Evolutionary conservation across 257 asterid species (phyloP).

Genomic region (Sherardia arvensis): DNA sequence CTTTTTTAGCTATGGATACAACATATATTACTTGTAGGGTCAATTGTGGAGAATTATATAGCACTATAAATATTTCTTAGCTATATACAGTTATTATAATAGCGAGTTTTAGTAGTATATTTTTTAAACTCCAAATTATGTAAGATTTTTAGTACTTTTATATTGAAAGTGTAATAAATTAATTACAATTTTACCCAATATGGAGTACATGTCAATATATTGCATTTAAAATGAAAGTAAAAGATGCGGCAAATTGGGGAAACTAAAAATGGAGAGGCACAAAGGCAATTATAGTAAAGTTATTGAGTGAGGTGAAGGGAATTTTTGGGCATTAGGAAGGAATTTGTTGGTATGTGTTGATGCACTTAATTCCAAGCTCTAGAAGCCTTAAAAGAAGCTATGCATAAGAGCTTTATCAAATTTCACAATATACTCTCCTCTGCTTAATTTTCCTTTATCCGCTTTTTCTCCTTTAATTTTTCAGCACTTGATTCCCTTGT

Average conservation of each 20-base stretch:
- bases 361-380: conserved; percentile 30
- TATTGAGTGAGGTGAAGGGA: conserved; percentile 6
- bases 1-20: too few species aligned
- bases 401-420: conserved; percentile 48
- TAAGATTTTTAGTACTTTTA: too few species aligned
- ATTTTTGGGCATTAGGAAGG: conserved; percentile 25
- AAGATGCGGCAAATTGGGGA: neutral
- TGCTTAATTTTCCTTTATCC: conserved; percentile 20
- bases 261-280: neutral
- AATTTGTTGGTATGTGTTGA: conserved; percentile 43
- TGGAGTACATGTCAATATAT: too few species aligned
- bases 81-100: too few species aligned
- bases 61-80: too few species aligned
- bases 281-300: neutral
- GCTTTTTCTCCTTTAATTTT: conserved; percentile 17
- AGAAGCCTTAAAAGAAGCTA: conserved; percentile 56
- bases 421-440: conserved; percentile 39
- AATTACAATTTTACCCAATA: too few species aligned
- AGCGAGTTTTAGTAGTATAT: too few species aligned
- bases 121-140: too few species aligned
- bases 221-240: neutral
- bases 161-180: too few species aligned
- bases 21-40: too few species aligned
- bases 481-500: conserved; percentile 27
- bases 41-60: too few species aligned